Percentiles rank a stretch among this genome's conserved stretches.
phyloP scores from a whole-genome alignment of 306 rosid genomes.

The Carpinus fangiana region DNA sequence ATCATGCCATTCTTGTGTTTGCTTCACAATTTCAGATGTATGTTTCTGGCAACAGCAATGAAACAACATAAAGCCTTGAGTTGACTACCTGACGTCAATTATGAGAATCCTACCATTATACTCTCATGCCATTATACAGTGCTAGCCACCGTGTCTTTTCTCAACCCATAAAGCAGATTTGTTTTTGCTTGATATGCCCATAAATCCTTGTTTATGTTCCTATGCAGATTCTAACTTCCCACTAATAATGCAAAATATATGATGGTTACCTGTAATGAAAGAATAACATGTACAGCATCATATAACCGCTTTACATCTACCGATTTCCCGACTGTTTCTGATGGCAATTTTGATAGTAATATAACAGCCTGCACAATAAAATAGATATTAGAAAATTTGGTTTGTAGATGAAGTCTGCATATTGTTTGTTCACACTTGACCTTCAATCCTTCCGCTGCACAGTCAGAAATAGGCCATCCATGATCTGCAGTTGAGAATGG shows the following conservation, averaged over 20 bases:
- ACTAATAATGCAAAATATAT: not conserved
- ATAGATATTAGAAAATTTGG: constrained; percentile 6
- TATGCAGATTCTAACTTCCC: not conserved
- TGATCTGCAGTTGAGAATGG: constrained; percentile 84
- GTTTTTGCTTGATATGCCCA: not conserved
- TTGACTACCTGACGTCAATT: not conserved
- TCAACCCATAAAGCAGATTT: not conserved
- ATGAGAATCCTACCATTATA: not conserved
- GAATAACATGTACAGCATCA: constrained; percentile 75
- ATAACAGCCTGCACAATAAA: constrained; percentile 56
- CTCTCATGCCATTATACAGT: not conserved
- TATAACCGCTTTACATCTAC: constrained; percentile 48
- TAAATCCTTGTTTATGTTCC: not conserved
- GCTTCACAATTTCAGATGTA: not conserved
- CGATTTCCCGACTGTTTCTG: constrained; percentile 72
- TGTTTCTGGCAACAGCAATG: not conserved
- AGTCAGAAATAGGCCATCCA: constrained; percentile 97
- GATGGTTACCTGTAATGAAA: constrained; percentile 71
- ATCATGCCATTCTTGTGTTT: not conserved
- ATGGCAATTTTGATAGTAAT: constrained; percentile 55
- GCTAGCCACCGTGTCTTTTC: not conserved
- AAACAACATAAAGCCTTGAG: not conserved
- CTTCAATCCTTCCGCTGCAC: constrained; percentile 87
- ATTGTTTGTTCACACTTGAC: constrained; percentile 26
- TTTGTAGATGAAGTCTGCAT: not conserved